phyloP scores from a whole-genome alignment of 768 basidiomycete species.

The Infundibulicybe gibba region DNA sequence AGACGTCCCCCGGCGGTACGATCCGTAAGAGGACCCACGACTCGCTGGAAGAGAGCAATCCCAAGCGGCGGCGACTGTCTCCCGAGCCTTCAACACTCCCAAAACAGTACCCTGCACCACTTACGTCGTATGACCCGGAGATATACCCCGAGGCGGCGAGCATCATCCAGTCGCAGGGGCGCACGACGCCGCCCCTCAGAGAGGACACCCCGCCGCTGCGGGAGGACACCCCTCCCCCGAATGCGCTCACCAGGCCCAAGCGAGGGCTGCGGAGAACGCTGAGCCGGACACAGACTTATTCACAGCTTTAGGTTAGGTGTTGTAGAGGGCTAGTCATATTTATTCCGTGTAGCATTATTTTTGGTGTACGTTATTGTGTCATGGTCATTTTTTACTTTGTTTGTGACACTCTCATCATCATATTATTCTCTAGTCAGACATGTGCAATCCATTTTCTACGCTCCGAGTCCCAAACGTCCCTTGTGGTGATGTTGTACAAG shows the following conservation, averaged over 20 bases:
- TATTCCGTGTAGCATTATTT: too few relatives aligned
- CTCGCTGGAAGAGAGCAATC: constrained; percentile 1
- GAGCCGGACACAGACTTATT: constrained; percentile 27
- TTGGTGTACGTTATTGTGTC: too few relatives aligned
- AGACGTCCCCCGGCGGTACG: constrained; percentile 2
- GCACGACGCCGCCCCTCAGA: constrained; percentile 11
- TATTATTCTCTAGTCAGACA: too few relatives aligned
- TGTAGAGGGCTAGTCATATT: too few relatives aligned
- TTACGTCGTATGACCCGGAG: constrained; percentile 28
- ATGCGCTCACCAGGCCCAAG: constrained; percentile 15
- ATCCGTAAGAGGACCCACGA: constrained; percentile 6
- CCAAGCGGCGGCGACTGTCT: constrained; percentile 5
- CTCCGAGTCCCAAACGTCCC: too few relatives aligned
- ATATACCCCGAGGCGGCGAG: constrained; percentile 32
- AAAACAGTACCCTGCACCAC: constrained; percentile 33
- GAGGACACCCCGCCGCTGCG: constrained; percentile 15
- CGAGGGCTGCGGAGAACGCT: constrained; percentile 18
- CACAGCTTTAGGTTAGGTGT: constrained; percentile 17
- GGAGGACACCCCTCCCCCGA: constrained; percentile 3
- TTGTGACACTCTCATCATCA: too few relatives aligned
- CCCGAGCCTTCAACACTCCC: constrained; percentile 6
- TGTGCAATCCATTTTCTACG: too few relatives aligned
- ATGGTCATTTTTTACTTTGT: too few relatives aligned
- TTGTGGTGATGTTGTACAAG: too few relatives aligned
- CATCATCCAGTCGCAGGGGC: constrained; percentile 20